phyloP scores from a whole-genome alignment of 495 filamentous ascomycete genomes.

The Amniculicola lignicola region DNA sequence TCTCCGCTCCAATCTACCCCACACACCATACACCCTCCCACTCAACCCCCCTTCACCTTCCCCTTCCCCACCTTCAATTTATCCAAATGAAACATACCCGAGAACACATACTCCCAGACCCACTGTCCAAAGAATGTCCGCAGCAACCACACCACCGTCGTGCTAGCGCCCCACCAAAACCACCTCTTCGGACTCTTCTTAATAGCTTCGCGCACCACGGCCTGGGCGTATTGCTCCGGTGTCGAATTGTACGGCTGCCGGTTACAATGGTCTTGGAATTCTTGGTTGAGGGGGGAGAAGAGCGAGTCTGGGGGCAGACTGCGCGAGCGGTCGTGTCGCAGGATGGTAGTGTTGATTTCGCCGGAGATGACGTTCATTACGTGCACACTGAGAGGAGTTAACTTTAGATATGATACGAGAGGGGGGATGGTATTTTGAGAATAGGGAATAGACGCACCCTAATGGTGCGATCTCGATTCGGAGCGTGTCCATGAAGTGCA shows the following conservation, averaged over 20 bases:
- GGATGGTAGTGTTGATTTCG: background rate
- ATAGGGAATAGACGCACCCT: background rate
- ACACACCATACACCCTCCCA: too few species aligned
- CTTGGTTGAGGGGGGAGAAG: background rate
- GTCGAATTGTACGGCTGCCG: background rate
- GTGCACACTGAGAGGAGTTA: background rate
- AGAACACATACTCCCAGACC: background rate
- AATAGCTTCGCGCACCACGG: background rate
- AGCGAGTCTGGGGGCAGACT: background rate
- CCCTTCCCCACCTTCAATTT: too few species aligned
- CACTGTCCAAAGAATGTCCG: background rate
- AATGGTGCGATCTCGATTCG: background rate
- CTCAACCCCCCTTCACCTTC: too few species aligned
- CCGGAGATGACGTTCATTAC: slow-evolving; percentile 1
- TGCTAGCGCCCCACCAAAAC: background rate
- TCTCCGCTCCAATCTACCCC: too few species aligned
- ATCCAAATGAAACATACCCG: background rate
- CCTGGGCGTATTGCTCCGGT: background rate
- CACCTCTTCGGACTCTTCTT: background rate
- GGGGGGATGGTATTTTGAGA: background rate
- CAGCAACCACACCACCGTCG: background rate
- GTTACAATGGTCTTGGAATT: background rate
- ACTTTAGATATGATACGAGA: background rate
- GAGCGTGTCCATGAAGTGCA: background rate
- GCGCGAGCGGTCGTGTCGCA: background rate